Evolutionary conservation across 176 grass and related monocot species (phyloP), one percentile per base, ranked within the genome.

Genomic region (Raddia guianensis): DNA sequence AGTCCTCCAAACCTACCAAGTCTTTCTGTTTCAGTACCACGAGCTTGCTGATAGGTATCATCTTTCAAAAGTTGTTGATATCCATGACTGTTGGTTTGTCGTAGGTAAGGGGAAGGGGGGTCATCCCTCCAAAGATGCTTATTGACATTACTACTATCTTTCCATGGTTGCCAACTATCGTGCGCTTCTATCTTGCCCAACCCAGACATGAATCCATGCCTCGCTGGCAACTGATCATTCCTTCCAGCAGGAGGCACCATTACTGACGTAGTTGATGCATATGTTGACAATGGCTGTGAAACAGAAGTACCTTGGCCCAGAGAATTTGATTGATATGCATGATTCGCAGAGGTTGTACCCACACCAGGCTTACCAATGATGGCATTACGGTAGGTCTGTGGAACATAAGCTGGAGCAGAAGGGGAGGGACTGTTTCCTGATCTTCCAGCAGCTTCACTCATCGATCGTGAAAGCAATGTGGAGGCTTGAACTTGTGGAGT

Each of bases 321-420:
- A 73, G 72, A 73, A 84, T 48, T 44, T 19, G 77, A 21, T 43
- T 85, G 75, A 13, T 85, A 74, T 58, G 68, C 20, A 68, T 75
- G 55, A 76, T 63, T 77, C 70, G 49, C 74, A 19, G 88, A 82
- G 48, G 66, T 46, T 5, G 50, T 32, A 71, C 60, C 73, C 37
- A 77, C 45, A n/a, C 53, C 71, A 72, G 48, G 44, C 74, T 79
- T 93, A 14, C 88, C 88, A 16, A 91, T 75, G 52, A 89, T 94
- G 15, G 87, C 91, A 84, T 97, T 93, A 18, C 79, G 85, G 86
- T 97, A 97, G 46, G 88, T 90, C 64, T 91, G 88, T 14, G 88
- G 90, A 79, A 80, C 47, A 82, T 86, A 89, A 69, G 79, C 57
- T 84, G 91, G 78, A 20, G 63, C 84, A 82, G 91, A 84, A 70